phyloP scores from a whole-genome alignment of 179 eudicot genomes.

The Silene coronaria region DNA sequence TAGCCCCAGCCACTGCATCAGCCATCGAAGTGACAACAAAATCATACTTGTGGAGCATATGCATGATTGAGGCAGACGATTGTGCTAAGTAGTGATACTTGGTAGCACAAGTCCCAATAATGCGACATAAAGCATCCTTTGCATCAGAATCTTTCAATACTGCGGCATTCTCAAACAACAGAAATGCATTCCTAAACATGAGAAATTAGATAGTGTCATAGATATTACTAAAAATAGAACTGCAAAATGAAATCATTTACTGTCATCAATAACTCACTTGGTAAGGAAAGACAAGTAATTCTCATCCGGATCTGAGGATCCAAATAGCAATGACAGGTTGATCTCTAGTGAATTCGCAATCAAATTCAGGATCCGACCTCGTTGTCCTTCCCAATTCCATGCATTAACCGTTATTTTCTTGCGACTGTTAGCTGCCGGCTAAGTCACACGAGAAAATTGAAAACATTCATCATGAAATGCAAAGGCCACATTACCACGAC shows the following conservation, averaged over 20 bases:
- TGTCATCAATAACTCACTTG: constrained; percentile 48
- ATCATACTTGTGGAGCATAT: constrained; percentile 80
- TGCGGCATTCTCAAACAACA: constrained; percentile 69
- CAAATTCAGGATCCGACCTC: constrained; percentile 61
- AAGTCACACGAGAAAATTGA: constrained; percentile 20
- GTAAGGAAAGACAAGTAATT: constrained; percentile 75
- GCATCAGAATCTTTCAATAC: constrained; percentile 68
- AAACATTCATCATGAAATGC: constrained; percentile 8
- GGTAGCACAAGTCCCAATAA: constrained; percentile 80
- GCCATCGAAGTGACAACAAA: constrained; percentile 71
- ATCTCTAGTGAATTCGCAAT: constrained; percentile 88
- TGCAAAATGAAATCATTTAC: not conserved
- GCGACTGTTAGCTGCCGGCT: constrained; percentile 58
- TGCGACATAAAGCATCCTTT: constrained; percentile 79
- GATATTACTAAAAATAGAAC: constrained; percentile 13
- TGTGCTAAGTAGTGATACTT: constrained; percentile 76
- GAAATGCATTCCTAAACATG: constrained; percentile 57
- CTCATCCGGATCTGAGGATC: constrained; percentile 83
- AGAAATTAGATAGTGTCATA: constrained; percentile 12
- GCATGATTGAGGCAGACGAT: constrained; percentile 82
- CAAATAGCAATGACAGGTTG: constrained; percentile 86
- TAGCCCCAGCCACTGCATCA: constrained; percentile 73
- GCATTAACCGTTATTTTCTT: constrained; percentile 64
- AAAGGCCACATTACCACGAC: not conserved
- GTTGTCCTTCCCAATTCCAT: constrained; percentile 90